phyloP scores from a whole-genome alignment of 1,284 basidiomycete species.

The Cronartium ribicola region DNA sequence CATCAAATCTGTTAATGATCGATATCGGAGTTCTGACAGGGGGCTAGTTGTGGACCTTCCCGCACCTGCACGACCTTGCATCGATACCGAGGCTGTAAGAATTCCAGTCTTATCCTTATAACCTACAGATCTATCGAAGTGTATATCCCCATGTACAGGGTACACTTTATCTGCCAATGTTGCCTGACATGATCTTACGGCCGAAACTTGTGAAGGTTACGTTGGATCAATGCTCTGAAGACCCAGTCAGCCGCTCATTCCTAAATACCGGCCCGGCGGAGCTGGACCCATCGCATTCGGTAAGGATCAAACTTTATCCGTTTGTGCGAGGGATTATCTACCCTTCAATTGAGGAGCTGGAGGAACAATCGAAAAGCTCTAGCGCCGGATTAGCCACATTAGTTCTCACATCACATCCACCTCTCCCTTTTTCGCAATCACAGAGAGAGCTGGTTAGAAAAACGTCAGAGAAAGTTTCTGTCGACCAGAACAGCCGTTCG shows the following conservation, averaged over 20 bases:
- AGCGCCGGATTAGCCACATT: background rate
- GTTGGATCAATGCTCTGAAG: no score
- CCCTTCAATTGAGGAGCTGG: background rate
- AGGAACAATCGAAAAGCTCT: background rate
- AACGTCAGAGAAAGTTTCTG: background rate
- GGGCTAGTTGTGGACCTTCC: background rate
- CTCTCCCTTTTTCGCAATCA: background rate
- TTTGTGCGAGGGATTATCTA: background rate
- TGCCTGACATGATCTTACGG: background rate
- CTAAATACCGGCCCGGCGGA: background rate
- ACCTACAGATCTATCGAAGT: conserved; percentile 23
- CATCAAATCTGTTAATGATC: background rate
- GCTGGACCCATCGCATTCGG: background rate
- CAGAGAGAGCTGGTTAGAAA: background rate
- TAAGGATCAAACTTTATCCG: background rate
- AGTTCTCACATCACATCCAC: background rate
- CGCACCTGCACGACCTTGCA: background rate
- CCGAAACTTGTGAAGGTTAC: background rate
- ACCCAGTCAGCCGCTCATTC: no score
- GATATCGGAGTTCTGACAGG: background rate
- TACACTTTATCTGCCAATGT: background rate
- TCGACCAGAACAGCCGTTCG: background rate
- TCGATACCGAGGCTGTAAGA: background rate
- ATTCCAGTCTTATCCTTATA: conserved; percentile 1
- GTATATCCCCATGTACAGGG: conserved; percentile 13